phyloP scores from a whole-genome alignment of 2,329 filamentous ascomycete species.

The Talaromyces verruculosus region DNA sequence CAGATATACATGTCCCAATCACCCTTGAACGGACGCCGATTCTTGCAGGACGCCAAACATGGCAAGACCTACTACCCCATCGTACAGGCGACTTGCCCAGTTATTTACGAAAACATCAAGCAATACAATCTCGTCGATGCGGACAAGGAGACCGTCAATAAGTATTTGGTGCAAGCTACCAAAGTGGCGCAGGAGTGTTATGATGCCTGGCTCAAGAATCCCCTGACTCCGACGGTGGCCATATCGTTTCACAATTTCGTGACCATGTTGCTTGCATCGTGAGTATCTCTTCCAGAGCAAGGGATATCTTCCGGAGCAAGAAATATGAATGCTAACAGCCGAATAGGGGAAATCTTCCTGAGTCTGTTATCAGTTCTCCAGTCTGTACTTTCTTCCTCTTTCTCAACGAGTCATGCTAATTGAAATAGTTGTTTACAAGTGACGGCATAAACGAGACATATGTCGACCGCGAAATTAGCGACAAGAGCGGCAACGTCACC shows the following conservation, averaged over 20 bases:
- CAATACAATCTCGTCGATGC: not conserved
- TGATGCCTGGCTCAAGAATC: not conserved
- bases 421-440: slow-evolving; percentile 14
- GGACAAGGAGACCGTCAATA: slow-evolving; percentile 13
- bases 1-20: not conserved
- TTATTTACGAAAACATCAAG: slow-evolving; percentile 12
- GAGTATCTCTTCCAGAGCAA: not conserved
- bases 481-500: slow-evolving; percentile 4
- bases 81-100: not conserved
- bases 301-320: not conserved
- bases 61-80: slow-evolving; percentile 15
- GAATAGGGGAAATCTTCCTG: not conserved
- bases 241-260: slow-evolving; percentile 1
- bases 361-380: not conserved
- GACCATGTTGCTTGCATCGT: not conserved
- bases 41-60: slow-evolving; percentile 8
- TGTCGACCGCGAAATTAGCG: slow-evolving; percentile 15
- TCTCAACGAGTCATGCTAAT: not conserved
- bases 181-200: slow-evolving; percentile 11
- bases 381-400: not conserved
- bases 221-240: not conserved
- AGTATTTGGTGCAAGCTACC: slow-evolving; percentile 7
- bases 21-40: slow-evolving; percentile 16
- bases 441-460: slow-evolving; percentile 18
- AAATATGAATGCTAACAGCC: not conserved